Conservation (phyloP, 768 basidiomycete species). For the Neoboletus subvelutipes region DNA sequence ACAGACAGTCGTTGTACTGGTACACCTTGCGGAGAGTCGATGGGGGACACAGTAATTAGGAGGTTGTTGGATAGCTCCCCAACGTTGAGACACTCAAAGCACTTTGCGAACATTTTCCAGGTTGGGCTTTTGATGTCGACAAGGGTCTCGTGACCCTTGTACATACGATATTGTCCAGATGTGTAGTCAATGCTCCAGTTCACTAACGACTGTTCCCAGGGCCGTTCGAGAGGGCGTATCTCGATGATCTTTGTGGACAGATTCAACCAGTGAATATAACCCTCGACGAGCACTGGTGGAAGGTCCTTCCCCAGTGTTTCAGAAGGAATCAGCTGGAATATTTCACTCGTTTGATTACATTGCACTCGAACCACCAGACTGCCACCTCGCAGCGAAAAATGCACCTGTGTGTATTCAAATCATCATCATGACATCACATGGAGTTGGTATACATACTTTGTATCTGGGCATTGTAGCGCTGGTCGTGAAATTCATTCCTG, state of each 20-base stretch:
- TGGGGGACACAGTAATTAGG: slow-evolving; percentile 6
- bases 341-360: not conserved
- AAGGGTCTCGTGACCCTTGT: slow-evolving; percentile 8
- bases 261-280: slow-evolving; percentile 27
- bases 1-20: slow-evolving; percentile 9
- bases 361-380: slow-evolving; percentile 11
- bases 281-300: slow-evolving; percentile 10
- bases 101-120: slow-evolving; percentile 16
- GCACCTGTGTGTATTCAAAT: slow-evolving; percentile 7
- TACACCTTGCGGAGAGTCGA: not conserved
- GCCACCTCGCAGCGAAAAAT: slow-evolving; percentile 7
- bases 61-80: not conserved
- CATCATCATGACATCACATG: not conserved
- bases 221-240: slow-evolving; percentile 15
- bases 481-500: not conserved
- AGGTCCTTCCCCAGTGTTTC: slow-evolving; percentile 15
- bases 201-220: slow-evolving; percentile 17
- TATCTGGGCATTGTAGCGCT: too few species aligned
- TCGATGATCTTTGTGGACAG: slow-evolving; percentile 17
- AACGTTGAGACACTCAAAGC: not conserved
- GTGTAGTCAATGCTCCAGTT: slow-evolving; percentile 23
- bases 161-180: not conserved
- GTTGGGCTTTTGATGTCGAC: slow-evolving; percentile 22
- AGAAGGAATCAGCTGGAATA: slow-evolving; percentile 22
- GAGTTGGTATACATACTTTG: slow-evolving; percentile 1